Evolutionary conservation across 495 filamentous ascomycete genomes (phyloP), one percentile per base, ranked within the genome.

Genomic region (Rhypophila decipiens): DNA sequence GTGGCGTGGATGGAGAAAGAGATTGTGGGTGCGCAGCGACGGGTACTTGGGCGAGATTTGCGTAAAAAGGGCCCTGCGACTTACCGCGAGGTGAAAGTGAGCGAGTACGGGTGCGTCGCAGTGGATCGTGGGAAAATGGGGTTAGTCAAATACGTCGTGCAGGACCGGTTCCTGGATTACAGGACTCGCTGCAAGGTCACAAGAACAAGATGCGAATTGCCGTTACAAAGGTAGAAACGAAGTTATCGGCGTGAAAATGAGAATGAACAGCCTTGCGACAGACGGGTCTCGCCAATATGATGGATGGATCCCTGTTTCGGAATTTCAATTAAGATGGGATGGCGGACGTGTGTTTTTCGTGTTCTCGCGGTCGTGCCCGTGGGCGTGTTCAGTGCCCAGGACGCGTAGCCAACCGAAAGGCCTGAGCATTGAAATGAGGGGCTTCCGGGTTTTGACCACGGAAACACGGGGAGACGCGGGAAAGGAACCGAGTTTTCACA

Each of bases 341-440:
- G 23, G 27, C 17, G 39, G 57, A 55, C 59, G 60, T 63, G 60
- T 50, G 57, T 51, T 50, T 63, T 60, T 63, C 60, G 60, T 63
- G 60, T 63, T 56, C 44, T 53, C 31, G 43, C 43, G 55, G 47
- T 36, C 52, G 56, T 54, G n/a, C 53, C 53, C 49, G 22, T 20
- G 41, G 41, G 50, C 43, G 45, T 36, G 47, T 46, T n/a, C n/a
- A n/a, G n/a, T n/a, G n/a, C n/a, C n/a, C n/a, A n/a, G n/a, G 27
- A 31, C 27, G 27, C 27, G 27, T 31, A 31, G 7, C 27, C 27
- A 31, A 31, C 7, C 13, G 27, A 44, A 50, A 50, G 27, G 27
- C 7, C 27, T 31, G 13, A 13, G 7, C 27, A 31, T 13, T 31
- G 52, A 44, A 44, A 38, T 24, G 40, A 31, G 42, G 29, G 42